Percentiles rank a stretch among this genome's conserved stretches.
Conservation (phyloP, 108 stramenopile species). For the Skeletonema marinoi region DNA sequence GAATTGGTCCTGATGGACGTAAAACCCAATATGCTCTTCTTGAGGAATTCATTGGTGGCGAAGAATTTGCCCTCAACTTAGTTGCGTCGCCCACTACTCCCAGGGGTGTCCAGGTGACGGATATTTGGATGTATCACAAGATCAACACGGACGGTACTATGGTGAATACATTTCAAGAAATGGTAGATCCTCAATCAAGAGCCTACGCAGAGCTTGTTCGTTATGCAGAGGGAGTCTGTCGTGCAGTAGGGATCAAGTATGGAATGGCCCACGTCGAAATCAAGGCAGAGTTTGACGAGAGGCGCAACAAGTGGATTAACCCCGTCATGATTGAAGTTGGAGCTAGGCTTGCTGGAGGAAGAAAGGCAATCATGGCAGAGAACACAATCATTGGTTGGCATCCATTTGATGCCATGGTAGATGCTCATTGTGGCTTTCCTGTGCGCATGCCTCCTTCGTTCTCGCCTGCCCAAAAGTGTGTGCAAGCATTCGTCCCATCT, state of each 20-base stretch:
- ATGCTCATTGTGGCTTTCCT: conserved; percentile 64
- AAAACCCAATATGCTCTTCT: conserved; percentile 56
- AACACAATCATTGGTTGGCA: conserved; percentile 50
- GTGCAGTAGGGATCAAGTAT: conserved; percentile 68
- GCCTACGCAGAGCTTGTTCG: conserved; percentile 34
- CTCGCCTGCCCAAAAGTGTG: conserved; percentile 34
- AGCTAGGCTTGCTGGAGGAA: conserved; percentile 61
- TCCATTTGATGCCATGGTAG: conserved; percentile 62
- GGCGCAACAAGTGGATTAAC: conserved; percentile 30
- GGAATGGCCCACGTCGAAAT: conserved; percentile 57
- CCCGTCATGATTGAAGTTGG: conserved; percentile 64
- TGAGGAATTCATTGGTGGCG: conserved; percentile 60
- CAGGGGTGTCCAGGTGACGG: conserved; percentile 58
- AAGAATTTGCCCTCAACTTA: conserved; percentile 61
- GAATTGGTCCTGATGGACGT: conserved; percentile 58
- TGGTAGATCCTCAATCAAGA: conserved; percentile 53
- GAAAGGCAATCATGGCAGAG: conserved; percentile 63
- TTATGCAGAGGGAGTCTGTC: conserved; percentile 60
- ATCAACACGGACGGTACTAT: conserved; percentile 45
- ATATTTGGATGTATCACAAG: conserved; percentile 66
- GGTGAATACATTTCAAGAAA: conserved; percentile 57
- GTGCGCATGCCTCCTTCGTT: conserved; percentile 57
- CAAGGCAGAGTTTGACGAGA: conserved; percentile 44
- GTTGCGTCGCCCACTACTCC: conserved; percentile 55
- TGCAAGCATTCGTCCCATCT: conserved; percentile 47